phyloP scores from a whole-genome alignment of 768 basidiomycete species.

The Lactarius trivialis region DNA sequence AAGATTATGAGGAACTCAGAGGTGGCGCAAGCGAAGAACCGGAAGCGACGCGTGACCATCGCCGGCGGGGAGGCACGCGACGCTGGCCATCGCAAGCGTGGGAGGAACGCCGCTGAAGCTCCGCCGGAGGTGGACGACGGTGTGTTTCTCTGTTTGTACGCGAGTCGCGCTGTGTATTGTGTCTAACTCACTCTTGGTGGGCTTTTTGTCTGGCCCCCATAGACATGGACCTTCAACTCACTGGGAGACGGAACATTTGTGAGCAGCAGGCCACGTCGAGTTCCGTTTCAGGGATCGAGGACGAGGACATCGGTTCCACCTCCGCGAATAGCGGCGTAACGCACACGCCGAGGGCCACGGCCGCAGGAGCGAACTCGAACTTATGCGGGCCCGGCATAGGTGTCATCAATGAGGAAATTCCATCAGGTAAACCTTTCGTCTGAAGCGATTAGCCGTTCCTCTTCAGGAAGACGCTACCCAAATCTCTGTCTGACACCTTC shows the following conservation, averaged over 20 bases:
- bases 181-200: background rate
- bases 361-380: background rate
- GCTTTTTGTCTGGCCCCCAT: background rate
- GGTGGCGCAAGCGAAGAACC: background rate
- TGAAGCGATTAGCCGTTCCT: background rate
- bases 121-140: background rate
- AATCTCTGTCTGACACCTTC: background rate
- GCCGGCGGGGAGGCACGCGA: background rate
- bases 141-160: background rate
- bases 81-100: background rate
- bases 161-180: background rate
- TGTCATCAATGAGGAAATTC: background rate
- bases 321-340: background rate
- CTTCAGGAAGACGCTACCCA: background rate
- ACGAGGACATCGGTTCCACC: background rate
- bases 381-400: background rate
- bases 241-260: background rate
- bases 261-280: background rate
- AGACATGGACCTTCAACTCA: background rate
- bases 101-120: background rate
- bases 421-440: background rate
- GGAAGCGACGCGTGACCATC: background rate
- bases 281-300: background rate
- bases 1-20: background rate
- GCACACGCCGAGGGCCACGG: background rate